These are phyloP conservation scores for Poronia punctata DNA, from an alignment of 495 filamentous ascomycete species.

Conservation along the genomic window DNA sequence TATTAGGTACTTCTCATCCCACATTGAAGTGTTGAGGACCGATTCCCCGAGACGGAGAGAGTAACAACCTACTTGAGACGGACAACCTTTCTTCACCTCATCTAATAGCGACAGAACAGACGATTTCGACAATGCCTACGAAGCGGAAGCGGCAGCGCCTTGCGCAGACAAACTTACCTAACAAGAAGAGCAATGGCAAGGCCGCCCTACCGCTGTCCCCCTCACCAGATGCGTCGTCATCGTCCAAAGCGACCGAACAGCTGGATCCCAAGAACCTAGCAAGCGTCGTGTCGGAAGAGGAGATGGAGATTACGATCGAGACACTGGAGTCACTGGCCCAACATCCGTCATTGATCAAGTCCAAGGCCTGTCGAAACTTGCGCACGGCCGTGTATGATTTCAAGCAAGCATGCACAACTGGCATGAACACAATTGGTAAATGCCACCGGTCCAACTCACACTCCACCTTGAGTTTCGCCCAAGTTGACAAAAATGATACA, in stretches of 20 bases:
- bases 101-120: not conserved
- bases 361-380: conserved; percentile 40
- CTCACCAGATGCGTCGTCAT: conserved; percentile 19
- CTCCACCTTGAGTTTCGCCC: not conserved
- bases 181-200: conserved; percentile 23
- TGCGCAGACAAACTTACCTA: conserved; percentile 12
- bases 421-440: conserved; percentile 27
- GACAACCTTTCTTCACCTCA: not conserved
- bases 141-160: conserved; percentile 19
- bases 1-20: too few species aligned
- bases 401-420: conserved; percentile 37
- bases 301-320: conserved; percentile 40
- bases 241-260: not conserved
- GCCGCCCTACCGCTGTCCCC: conserved; percentile 20
- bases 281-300: conserved; percentile 33
- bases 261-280: conserved; percentile 27
- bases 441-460: not conserved
- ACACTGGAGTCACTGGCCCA: conserved; percentile 32
- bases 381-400: conserved; percentile 40
- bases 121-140: conserved; percentile 10
- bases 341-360: conserved; percentile 37
- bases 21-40: too few species aligned
- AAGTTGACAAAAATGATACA: conserved; percentile 3
- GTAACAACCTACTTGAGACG: not conserved
- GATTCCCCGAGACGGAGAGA: too few species aligned